A percentile compares a stretch with the other conserved stretches of the same genome.
These are phyloP conservation scores for Friedmanniomyces endolithicus DNA, from an alignment of 495 filamentous ascomycete species.

Conservation along the genomic window DNA sequence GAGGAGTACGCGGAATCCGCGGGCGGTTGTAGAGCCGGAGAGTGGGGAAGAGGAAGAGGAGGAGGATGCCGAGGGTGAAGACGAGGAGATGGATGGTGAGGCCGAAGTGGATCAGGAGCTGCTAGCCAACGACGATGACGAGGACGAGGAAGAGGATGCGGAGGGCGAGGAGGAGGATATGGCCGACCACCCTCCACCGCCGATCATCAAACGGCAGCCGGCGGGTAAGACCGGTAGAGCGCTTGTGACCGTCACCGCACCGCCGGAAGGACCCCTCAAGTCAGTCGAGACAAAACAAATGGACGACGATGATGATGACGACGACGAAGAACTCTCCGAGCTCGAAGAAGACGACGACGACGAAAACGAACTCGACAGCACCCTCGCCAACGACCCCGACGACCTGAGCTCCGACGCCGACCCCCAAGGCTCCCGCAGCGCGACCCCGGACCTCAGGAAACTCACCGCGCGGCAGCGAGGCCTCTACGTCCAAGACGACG, in stretches of 20 bases:
- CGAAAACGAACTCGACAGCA: conserved; percentile 42
- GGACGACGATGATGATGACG: conserved; percentile 34
- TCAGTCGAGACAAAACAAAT: conserved; percentile 51
- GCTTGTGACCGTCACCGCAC: conserved; percentile 31
- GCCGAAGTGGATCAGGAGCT: conserved; percentile 32
- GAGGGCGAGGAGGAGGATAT: conserved; percentile 22
- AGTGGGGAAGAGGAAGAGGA: conserved; percentile 36
- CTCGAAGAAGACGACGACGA: conserved; percentile 38
- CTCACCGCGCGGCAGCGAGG: conserved; percentile 81
- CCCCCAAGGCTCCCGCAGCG: conserved; percentile 51
- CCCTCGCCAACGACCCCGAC: conserved; percentile 38
- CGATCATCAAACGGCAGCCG: conserved; percentile 35
- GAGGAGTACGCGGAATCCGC: conserved; percentile 23
- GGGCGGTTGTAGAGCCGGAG: conserved; percentile 36
- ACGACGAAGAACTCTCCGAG: conserved; percentile 36
- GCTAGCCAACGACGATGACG: conserved; percentile 30
- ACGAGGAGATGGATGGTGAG: conserved; percentile 41
- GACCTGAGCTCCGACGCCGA: conserved; percentile 44
- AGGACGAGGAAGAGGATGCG: conserved; percentile 16
- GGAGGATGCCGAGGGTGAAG: conserved; percentile 11
- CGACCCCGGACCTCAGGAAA: conserved; percentile 67
- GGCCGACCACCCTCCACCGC: conserved; percentile 15
- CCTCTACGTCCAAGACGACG: conserved; percentile 50
- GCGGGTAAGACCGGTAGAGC: conserved; percentile 20
- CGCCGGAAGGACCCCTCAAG: conserved; percentile 33